Percentiles rank a stretch among this genome's conserved stretches.
phyloP scores from a whole-genome alignment of 192 early-diverging fungal genomes.

The Backusella tarrabulga region DNA sequence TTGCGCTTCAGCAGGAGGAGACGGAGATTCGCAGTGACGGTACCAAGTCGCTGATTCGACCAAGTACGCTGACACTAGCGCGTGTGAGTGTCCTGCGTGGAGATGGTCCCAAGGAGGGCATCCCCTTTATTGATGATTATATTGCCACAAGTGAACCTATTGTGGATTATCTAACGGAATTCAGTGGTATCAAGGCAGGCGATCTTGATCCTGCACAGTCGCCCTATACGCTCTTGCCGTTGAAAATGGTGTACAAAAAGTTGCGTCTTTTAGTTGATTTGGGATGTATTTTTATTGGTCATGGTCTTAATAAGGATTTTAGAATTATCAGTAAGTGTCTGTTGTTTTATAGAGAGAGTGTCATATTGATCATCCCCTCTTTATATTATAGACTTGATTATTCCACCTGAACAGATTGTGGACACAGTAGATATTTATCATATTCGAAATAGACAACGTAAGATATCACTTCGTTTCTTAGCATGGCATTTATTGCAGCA shows the following conservation, averaged over 20 bases:
- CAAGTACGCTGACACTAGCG: conserved; percentile 79
- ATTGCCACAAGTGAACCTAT: conserved; percentile 82
- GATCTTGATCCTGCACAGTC: conserved; percentile 78
- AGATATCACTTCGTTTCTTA: conserved; percentile 88
- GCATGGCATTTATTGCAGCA: conserved; percentile 83
- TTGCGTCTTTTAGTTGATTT: conserved; percentile 87
- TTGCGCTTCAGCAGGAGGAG: conserved; percentile 81
- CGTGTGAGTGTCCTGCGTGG: conserved; percentile 91
- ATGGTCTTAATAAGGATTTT: conserved; percentile 94
- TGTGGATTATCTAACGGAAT: conserved; percentile 91
- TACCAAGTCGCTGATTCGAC: conserved; percentile 78
- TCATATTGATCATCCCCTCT: neutral
- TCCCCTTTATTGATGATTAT: conserved; percentile 98
- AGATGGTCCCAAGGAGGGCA: conserved; percentile 62
- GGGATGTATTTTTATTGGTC: conserved; percentile 91
- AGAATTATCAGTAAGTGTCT: conserved; percentile 82
- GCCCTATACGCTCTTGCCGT: conserved; percentile 76
- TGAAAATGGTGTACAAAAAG: conserved; percentile 94
- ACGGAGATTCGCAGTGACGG: conserved; percentile 93
- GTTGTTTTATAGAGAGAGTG: neutral
- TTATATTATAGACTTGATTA: conserved; percentile 66
- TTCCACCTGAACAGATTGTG: conserved; percentile 82
- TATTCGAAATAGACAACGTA: conserved; percentile 74
- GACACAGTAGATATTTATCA: conserved; percentile 96
- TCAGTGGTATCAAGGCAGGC: conserved; percentile 88